Percentiles rank a stretch among this genome's conserved stretches.
These are phyloP conservation scores for Acephala macrosclerotiorum DNA, from an alignment of 2,329 filamentous ascomycete genomes.

Conservation along the genomic window DNA sequence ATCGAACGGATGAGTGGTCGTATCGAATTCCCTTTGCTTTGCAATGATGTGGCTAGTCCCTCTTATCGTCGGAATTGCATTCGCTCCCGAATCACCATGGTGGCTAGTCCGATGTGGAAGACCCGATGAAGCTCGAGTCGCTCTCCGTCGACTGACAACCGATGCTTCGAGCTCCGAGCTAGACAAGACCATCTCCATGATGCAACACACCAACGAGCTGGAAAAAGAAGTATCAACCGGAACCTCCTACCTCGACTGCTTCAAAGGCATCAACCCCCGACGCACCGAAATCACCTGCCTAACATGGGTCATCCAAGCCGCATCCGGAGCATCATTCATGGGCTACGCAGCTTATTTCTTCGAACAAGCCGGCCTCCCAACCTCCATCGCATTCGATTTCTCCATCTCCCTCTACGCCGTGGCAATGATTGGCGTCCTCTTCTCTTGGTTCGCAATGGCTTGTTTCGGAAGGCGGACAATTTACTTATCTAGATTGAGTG, in stretches of 20 bases:
- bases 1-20: slow-evolving; percentile 51
- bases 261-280: too few species aligned
- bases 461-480: slow-evolving; percentile 57
- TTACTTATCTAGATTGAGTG: slow-evolving; percentile 55
- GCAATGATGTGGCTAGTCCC: slow-evolving; percentile 46
- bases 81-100: slow-evolving; percentile 45
- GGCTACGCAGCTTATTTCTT: too few species aligned
- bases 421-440: too few species aligned
- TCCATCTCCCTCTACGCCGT: too few species aligned
- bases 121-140: slow-evolving; percentile 35
- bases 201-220: background rate
- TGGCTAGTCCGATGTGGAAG: slow-evolving; percentile 41
- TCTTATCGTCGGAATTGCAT: slow-evolving; percentile 40
- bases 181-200: slow-evolving; percentile 6
- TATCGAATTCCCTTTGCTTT: slow-evolving; percentile 55
- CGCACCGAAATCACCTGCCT: too few species aligned
- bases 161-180: slow-evolving; percentile 46
- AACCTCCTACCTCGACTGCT: too few species aligned
- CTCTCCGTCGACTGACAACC: slow-evolving; percentile 23
- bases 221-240: too few species aligned
- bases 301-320: too few species aligned
- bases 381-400: too few species aligned
- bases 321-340: too few species aligned
- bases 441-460: slow-evolving; percentile 55
- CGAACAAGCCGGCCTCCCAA: too few species aligned